Evolutionary conservation across 108 stramenopile species (phyloP), one percentile per base, ranked within the genome.

Genomic region (Nitzschia sp.): DNA sequence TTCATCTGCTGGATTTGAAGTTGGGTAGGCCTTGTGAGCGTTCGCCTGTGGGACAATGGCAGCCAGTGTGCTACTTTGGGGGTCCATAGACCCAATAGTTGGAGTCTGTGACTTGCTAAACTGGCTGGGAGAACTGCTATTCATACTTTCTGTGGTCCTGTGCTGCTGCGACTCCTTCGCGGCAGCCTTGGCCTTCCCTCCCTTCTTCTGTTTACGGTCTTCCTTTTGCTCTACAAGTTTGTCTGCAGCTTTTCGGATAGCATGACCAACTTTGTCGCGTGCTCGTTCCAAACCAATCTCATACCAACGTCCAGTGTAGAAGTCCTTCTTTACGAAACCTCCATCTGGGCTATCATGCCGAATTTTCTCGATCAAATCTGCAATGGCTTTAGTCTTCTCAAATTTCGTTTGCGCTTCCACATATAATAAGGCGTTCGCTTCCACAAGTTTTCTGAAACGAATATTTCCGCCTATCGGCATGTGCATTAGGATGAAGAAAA

Each of bases 301-400:
- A 47, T 55, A 72, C 66, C 60, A 70, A 6, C 71, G 53, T 11
- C 66, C 66, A 23, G 30, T 61, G 34, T 61, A 46, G 30, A 61
- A 67, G 45, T 78, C 77, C 36, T 68, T 72, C 71, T 73, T 72
- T 31, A 78, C 52, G 48, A 78, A 78, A 5, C 77, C 66, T 2
- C 71, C 77, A 23, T 58, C 47, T 9, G 71, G 71, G 41, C 59
- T 62, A 3, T 52, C 38, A 13, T 31, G 30, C 3, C 77, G 57
- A 9, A 78, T 54, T 59, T 54, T 46, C 11, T 33, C 32, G 22
- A 78, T 71, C n/a, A 78, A 68, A 35, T 45, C 50, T 19, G 55
- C 50, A 41, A 72, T 56, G 1, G 72, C 44, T 36, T 58, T 33
- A 8, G 68, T 47, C 45, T 78, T 78, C 19, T 78, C 63, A 36